Evolutionary conservation across 345 rosid genomes (phyloP).

Genomic region (Populus simonii): DNA sequence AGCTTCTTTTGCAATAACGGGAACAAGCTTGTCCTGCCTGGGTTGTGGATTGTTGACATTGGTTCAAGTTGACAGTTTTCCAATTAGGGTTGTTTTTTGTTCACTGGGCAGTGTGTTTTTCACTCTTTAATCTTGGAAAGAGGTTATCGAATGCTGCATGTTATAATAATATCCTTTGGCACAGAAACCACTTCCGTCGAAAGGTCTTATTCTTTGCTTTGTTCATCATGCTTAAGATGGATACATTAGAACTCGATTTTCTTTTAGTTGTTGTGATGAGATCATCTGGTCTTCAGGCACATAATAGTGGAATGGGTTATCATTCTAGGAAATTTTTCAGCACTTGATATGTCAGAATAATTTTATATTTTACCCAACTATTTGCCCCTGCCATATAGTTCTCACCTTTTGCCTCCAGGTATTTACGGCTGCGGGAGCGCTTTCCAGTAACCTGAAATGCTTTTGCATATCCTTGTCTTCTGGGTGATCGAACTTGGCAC

Average conservation of each 20-base stretch:
- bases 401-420: background rate
- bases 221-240: background rate
- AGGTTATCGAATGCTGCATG: background rate
- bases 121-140: constrained; percentile 3
- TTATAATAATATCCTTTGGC: constrained; percentile 6
- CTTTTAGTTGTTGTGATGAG: background rate
- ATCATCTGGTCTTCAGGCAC: background rate
- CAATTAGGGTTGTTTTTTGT: background rate
- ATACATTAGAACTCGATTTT: background rate
- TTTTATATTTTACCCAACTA: too few relatives aligned
- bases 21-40: constrained; percentile 8
- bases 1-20: constrained; percentile 26
- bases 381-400: too few relatives aligned
- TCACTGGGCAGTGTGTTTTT: background rate
- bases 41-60: constrained; percentile 9
- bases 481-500: background rate
- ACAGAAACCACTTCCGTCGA: background rate
- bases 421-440: background rate
- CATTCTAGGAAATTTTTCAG: too few relatives aligned
- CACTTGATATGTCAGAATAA: too few relatives aligned
- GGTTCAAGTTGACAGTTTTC: background rate
- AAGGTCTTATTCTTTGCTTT: background rate
- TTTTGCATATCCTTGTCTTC: background rate
- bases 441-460: background rate
- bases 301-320: too few relatives aligned